These are phyloP conservation scores for Coemansia guatemalensis DNA, from an alignment of 192 early-diverging fungal species.

Conservation along the genomic window DNA sequence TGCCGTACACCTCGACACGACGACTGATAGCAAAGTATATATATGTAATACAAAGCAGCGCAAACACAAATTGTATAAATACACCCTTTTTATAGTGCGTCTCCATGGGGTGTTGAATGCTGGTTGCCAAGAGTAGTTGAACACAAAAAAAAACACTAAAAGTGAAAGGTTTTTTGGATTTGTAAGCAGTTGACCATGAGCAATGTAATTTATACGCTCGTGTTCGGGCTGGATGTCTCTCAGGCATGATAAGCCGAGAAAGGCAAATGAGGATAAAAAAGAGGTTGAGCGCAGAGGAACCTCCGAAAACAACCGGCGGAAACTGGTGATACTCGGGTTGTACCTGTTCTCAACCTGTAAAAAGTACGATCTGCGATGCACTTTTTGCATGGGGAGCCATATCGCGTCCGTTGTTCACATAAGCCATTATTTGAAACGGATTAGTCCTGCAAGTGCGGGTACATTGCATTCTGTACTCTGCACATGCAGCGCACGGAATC, in stretches of 20 bases:
- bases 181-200: neutral
- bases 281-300: neutral
- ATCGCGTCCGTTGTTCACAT: neutral
- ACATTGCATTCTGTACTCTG: neutral
- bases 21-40: constrained; percentile 15
- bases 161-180: neutral
- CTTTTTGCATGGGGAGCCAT: neutral
- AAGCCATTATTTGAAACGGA: neutral
- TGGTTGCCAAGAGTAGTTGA: neutral
- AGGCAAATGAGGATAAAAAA: neutral
- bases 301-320: neutral
- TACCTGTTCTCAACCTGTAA: neutral
- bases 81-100: constrained; percentile 14
- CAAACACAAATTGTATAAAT: constrained; percentile 33
- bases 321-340: neutral
- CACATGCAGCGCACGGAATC: neutral
- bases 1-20: constrained; percentile 38
- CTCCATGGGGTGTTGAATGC: neutral
- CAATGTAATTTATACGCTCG: neutral
- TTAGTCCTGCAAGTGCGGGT: neutral
- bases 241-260: neutral
- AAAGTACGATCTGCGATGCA: neutral
- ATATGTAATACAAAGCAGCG: constrained; percentile 23
- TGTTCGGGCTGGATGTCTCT: neutral
- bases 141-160: neutral